A percentile compares a stretch with the other conserved stretches of the same genome.
Evolutionary conservation across 768 basidiomycete species (phyloP).

Genomic region (Trametopsis cervina): DNA sequence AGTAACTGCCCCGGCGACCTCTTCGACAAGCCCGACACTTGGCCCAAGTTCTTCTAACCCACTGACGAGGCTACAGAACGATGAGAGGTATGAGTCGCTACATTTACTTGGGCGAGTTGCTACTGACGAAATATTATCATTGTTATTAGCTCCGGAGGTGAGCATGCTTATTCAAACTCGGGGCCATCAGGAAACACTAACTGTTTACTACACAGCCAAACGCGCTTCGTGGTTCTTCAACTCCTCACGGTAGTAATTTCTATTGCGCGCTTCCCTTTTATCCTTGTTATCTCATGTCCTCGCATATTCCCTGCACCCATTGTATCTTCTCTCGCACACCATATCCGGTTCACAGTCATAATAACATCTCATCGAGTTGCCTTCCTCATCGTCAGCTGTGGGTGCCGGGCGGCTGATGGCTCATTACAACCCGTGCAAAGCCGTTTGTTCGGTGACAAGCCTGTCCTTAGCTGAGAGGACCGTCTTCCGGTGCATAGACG

Average conservation of each 20-base stretch:
- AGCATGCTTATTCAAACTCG: constrained; percentile 7
- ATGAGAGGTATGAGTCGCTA: constrained; percentile 46
- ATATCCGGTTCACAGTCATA: constrained; percentile 20
- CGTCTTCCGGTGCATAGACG: too few relatives aligned
- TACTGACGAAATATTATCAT: neutral
- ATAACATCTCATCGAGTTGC: constrained; percentile 5
- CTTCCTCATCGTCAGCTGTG: too few relatives aligned
- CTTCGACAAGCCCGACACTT: constrained; percentile 33
- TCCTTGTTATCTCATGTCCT: constrained; percentile 7
- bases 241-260: constrained; percentile 54
- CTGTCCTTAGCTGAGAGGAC: too few relatives aligned
- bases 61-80: constrained; percentile 69
- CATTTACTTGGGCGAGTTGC: neutral
- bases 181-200: neutral
- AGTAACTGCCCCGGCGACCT: constrained; percentile 33
- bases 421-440: too few relatives aligned
- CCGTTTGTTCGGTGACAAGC: too few relatives aligned
- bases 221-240: constrained; percentile 94
- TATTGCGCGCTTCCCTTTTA: neutral
- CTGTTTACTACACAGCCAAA: constrained; percentile 47
- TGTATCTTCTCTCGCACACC: constrained; percentile 23
- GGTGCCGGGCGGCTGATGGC: too few relatives aligned
- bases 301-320: constrained; percentile 18
- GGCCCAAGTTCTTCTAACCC: constrained; percentile 53
- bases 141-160: constrained; percentile 14